phyloP scores from a whole-genome alignment of 495 filamentous ascomycete genomes.

The Aspergillus kassunensis region DNA sequence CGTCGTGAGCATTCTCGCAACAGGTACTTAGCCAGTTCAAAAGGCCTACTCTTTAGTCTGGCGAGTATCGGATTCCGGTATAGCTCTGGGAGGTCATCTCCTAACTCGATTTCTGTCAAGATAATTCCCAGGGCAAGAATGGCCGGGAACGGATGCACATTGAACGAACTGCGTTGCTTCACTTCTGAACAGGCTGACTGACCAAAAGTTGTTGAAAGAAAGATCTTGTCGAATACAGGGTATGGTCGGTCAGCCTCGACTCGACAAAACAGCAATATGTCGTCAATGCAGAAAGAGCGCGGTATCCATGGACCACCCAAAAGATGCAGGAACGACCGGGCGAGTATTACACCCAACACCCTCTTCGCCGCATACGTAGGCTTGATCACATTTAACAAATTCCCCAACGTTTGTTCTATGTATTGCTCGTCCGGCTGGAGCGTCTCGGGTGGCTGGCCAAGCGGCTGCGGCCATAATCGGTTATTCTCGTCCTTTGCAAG shows the following conservation, averaged over 20 bases:
- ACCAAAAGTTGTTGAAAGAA: constrained; percentile 9
- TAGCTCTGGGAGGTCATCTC: constrained; percentile 11
- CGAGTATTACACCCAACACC: constrained; percentile 14
- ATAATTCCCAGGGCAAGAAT: constrained; percentile 17
- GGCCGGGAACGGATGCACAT: constrained; percentile 13
- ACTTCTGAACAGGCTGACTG: background rate
- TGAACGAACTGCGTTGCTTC: background rate
- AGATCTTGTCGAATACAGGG: constrained; percentile 15
- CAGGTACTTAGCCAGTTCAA: constrained; percentile 5
- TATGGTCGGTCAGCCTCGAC: constrained; percentile 10
- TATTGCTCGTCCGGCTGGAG: constrained; percentile 10
- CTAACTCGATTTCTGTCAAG: constrained; percentile 13
- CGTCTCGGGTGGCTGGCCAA: constrained; percentile 4
- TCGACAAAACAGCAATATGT: constrained; percentile 12
- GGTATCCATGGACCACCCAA: constrained; percentile 14
- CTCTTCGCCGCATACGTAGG: constrained; percentile 13
- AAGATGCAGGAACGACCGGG: constrained; percentile 12
- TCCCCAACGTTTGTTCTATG: constrained; percentile 8
- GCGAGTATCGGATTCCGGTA: constrained; percentile 2
- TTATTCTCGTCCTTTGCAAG: constrained; percentile 1
- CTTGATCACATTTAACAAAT: constrained; percentile 9
- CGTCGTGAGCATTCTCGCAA: constrained; percentile 9
- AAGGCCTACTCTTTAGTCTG: background rate
- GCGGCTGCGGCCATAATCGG: constrained; percentile 5
- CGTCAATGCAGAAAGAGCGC: constrained; percentile 4